phyloP scores from a whole-genome alignment of 1,284 basidiomycete species.

The Trichosporon ovoides region DNA sequence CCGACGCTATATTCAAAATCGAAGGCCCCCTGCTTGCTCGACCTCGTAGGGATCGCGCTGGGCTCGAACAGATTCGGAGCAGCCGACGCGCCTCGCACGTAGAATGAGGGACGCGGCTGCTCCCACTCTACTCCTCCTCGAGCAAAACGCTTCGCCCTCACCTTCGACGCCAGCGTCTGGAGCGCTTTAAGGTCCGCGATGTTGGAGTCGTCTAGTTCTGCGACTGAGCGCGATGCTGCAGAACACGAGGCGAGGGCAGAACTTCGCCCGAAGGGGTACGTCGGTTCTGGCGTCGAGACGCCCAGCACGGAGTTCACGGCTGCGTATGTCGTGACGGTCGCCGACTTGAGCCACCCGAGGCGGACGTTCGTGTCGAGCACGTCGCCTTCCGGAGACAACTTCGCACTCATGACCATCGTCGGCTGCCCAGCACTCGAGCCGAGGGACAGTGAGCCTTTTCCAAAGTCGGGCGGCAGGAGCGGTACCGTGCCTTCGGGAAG shows the following conservation, averaged over 20 bases:
- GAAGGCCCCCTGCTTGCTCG: neutral
- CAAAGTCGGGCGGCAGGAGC: constrained; percentile 59
- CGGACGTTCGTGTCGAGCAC: constrained; percentile 67
- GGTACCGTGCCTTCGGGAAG: constrained; percentile 61
- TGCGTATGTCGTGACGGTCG: constrained; percentile 65
- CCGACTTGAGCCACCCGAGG: constrained; percentile 66
- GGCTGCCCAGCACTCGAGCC: constrained; percentile 52
- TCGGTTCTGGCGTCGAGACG: constrained; percentile 16
- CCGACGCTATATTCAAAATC: constrained; percentile 6
- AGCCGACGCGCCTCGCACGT: constrained; percentile 16
- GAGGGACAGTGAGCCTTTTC: constrained; percentile 57
- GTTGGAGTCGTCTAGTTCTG: constrained; percentile 18
- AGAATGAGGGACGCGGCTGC: constrained; percentile 14
- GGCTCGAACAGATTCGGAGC: constrained; percentile 25
- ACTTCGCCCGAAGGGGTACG: constrained; percentile 29
- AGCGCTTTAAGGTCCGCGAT: constrained; percentile 51
- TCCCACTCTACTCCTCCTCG: constrained; percentile 34
- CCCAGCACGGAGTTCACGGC: constrained; percentile 60
- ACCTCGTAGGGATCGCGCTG: neutral
- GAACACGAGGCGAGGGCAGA: neutral
- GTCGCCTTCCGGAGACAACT: constrained; percentile 60
- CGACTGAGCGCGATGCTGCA: neutral
- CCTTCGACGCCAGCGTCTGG: constrained; percentile 37
- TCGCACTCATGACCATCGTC: constrained; percentile 76
- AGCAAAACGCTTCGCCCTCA: constrained; percentile 30